Conservation (phyloP, 768 basidiomycete species). For the Kwoniella newhampshirensis region DNA sequence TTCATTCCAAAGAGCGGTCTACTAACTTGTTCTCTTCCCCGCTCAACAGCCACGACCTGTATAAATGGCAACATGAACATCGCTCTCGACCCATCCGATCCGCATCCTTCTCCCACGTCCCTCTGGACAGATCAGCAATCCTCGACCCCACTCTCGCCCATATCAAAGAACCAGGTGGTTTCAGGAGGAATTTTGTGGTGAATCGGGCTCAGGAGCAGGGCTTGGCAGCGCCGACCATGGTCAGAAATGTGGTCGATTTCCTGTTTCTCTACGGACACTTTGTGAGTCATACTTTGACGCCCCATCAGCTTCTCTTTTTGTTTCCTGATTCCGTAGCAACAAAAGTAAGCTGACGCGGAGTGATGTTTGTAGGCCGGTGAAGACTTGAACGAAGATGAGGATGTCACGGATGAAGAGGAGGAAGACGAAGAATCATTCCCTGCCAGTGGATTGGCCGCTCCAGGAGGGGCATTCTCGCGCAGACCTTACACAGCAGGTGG, state of each 20-base stretch:
- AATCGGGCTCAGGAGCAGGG: conserved; percentile 70
- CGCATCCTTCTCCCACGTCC: conserved; percentile 60
- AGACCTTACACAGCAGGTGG: conserved; percentile 11
- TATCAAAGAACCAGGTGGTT: conserved; percentile 93
- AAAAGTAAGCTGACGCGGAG: conserved; percentile 12
- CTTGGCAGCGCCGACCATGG: conserved; percentile 60
- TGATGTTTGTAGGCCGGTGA: conserved; percentile 67
- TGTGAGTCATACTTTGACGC: conserved; percentile 59
- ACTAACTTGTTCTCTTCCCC: conserved; percentile 16
- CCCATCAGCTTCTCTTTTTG: neutral
- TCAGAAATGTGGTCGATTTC: conserved; percentile 90
- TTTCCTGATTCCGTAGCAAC: neutral
- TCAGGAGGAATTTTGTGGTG: conserved; percentile 82
- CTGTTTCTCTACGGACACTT: conserved; percentile 93
- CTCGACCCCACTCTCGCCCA: conserved; percentile 79
- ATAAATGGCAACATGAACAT: conserved; percentile 66
- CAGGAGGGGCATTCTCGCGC: conserved; percentile 46
- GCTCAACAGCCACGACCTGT: conserved; percentile 74
- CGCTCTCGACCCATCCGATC: conserved; percentile 54
- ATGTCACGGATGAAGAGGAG: conserved; percentile 67
- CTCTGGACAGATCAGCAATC: conserved; percentile 55
- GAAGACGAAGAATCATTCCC: conserved; percentile 60
- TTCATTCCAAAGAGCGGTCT: conserved; percentile 2
- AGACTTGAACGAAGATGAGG: conserved; percentile 77
- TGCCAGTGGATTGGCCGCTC: conserved; percentile 1